Conservation (phyloP, 495 filamentous ascomycete genomes). For the Lepidopterella palustris region DNA sequence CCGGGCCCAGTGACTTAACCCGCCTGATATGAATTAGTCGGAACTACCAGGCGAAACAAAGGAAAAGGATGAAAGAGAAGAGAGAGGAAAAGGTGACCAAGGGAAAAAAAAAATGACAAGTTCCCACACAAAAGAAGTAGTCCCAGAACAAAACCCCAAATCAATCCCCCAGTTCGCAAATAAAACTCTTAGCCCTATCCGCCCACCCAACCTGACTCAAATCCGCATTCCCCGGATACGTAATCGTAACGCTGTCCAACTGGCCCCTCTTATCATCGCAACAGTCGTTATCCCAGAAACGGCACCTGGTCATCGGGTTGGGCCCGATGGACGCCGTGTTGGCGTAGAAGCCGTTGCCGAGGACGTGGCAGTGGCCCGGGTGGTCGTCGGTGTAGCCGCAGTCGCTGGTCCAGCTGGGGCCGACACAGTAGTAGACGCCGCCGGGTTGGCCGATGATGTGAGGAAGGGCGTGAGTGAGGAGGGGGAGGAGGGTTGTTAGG, state of each 20-base stretch:
- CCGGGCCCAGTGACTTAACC: too few species aligned
- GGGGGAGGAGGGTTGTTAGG: slow-evolving; percentile 24
- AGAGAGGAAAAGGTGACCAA: too few species aligned
- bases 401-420: not conserved
- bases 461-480: slow-evolving; percentile 6
- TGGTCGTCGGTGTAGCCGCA: not conserved
- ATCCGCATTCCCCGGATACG: not conserved
- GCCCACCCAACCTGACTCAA: not conserved
- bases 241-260: not conserved
- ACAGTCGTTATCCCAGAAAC: not conserved
- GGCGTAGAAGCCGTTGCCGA: not conserved
- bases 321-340: not conserved
- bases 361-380: not conserved
- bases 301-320: not conserved
- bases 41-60: too few species aligned
- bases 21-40: too few species aligned
- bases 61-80: too few species aligned
- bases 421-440: not conserved
- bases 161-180: too few species aligned
- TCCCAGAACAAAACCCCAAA: too few species aligned
- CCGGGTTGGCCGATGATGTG: not conserved
- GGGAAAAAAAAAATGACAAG: too few species aligned
- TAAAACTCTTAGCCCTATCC: not conserved
- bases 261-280: not conserved
- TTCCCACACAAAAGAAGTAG: too few species aligned